Conservation (phyloP, 2,329 filamentous ascomycete genomes). For the Aspergillus phoenicis region DNA sequence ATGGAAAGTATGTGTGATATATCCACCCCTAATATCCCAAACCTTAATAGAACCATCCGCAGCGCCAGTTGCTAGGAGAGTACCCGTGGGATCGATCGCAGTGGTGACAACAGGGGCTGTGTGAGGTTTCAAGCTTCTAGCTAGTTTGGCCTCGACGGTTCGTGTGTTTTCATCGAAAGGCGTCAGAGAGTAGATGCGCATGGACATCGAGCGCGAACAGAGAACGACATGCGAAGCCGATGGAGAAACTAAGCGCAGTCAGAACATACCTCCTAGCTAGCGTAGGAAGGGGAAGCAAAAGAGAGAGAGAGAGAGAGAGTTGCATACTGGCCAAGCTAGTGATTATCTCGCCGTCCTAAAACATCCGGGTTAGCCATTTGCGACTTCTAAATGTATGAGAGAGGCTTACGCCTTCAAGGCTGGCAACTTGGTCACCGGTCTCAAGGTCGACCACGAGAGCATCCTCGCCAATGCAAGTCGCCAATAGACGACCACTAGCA, state of each 20-base stretch:
- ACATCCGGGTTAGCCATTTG: conserved; percentile 19
- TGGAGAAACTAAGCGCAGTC: conserved; percentile 67
- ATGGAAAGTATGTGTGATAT: conserved; percentile 91
- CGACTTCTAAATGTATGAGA: conserved; percentile 18
- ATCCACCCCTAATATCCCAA: conserved; percentile 91
- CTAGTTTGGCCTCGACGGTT: conserved; percentile 65
- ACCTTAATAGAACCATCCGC: conserved; percentile 94
- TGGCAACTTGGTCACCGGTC: conserved; percentile 78
- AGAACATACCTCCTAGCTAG: background rate
- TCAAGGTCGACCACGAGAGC: conserved; percentile 81
- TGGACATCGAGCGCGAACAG: conserved; percentile 92
- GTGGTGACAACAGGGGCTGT: conserved; percentile 85
- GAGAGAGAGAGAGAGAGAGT: background rate
- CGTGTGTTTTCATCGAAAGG: conserved; percentile 58
- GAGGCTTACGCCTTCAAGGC: conserved; percentile 77
- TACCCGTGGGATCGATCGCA: conserved; percentile 82
- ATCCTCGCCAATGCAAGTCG: conserved; percentile 89
- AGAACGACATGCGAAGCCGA: conserved; percentile 84
- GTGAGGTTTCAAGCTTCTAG: conserved; percentile 86
- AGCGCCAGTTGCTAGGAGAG: conserved; percentile 86
- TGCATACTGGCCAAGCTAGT: conserved; percentile 49
- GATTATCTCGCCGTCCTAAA: conserved; percentile 64
- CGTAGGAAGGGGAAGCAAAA: conserved; percentile 1
- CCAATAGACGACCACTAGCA: conserved; percentile 77
- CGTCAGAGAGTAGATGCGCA: conserved; percentile 83